A percentile compares a stretch with the other conserved stretches of the same genome.
These are phyloP conservation scores for Blastomyces emzantsi DNA, from an alignment of 2,329 filamentous ascomycete species.

Conservation along the genomic window DNA sequence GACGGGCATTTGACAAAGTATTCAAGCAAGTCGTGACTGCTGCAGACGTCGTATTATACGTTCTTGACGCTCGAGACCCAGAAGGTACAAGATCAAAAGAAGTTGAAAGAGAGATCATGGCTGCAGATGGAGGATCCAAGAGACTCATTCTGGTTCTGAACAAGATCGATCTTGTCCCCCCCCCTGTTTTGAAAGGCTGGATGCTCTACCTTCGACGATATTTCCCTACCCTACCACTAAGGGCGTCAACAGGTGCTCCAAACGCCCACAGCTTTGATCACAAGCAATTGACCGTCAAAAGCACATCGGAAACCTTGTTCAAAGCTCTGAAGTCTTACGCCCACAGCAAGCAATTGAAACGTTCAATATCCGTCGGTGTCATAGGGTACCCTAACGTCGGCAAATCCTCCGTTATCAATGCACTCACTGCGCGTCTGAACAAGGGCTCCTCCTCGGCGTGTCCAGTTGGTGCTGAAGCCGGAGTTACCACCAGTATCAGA, in stretches of 20 bases:
- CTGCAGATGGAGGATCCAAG: slow-evolving; percentile 74
- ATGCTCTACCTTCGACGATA: slow-evolving; percentile 73
- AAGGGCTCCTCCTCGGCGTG: slow-evolving; percentile 58
- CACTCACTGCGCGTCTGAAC: slow-evolving; percentile 67
- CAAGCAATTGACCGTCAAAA: slow-evolving; percentile 76
- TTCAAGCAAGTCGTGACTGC: slow-evolving; percentile 89
- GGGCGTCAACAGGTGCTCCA: slow-evolving; percentile 69
- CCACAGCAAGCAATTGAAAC: slow-evolving; percentile 72
- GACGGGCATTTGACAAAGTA: slow-evolving; percentile 87
- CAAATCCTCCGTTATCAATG: slow-evolving; percentile 95
- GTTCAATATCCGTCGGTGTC: slow-evolving; percentile 81
- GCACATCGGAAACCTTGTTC: slow-evolving; percentile 76
- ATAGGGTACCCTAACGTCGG: slow-evolving; percentile 95
- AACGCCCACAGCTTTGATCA: slow-evolving; percentile 91
- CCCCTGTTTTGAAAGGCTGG: slow-evolving; percentile 74
- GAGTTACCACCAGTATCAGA: slow-evolving; percentile 80
- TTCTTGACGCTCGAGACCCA: slow-evolving; percentile 84
- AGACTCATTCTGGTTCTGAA: slow-evolving; percentile 85
- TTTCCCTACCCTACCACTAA: slow-evolving; percentile 84
- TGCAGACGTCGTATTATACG: slow-evolving; percentile 85
- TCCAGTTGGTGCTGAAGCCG: slow-evolving; percentile 82
- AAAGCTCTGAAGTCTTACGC: slow-evolving; percentile 85
- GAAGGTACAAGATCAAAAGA: slow-evolving; percentile 85
- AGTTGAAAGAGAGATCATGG: slow-evolving; percentile 84
- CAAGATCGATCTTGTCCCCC: slow-evolving; percentile 88